Evolutionary conservation across 352 stramenopile species (phyloP).

Genomic region (Pythium myriotylum): DNA sequence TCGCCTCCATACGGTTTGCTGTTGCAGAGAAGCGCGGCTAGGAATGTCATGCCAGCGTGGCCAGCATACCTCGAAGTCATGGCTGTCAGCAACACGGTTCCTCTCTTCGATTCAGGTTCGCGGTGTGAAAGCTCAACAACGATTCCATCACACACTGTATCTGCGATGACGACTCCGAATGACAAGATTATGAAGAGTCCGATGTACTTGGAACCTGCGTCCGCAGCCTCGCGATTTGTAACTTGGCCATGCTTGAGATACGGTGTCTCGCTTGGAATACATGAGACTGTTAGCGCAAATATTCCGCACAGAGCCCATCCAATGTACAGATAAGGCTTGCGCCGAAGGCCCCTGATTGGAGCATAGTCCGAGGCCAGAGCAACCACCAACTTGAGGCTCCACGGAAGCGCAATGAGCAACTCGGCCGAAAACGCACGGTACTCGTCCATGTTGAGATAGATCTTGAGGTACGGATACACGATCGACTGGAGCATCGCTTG

Average conservation of each 20-base stretch:
- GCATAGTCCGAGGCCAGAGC: constrained; percentile 56
- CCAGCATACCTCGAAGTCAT: constrained; percentile 41
- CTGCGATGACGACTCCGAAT: constrained; percentile 51
- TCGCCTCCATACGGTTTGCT: constrained; percentile 49
- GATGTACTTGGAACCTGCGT: constrained; percentile 46
- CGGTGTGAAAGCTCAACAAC: constrained; percentile 49
- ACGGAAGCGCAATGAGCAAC: constrained; percentile 56
- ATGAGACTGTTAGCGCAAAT: constrained; percentile 44
- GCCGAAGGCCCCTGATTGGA: constrained; percentile 41
- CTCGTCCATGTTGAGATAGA: constrained; percentile 75
- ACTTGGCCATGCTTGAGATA: constrained; percentile 43
- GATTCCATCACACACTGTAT: constrained; percentile 47
- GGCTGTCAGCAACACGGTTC: constrained; percentile 35
- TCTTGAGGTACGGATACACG: constrained; percentile 71
- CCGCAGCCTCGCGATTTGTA: constrained; percentile 38
- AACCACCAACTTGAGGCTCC: constrained; percentile 57
- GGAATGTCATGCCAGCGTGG: constrained; percentile 44
- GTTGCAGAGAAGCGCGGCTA: constrained; percentile 59
- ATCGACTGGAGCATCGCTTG: constrained; percentile 61
- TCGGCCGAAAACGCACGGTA: constrained; percentile 59
- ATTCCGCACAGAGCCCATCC: constrained; percentile 54
- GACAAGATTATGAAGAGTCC: constrained; percentile 51
- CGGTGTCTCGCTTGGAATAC: constrained; percentile 36
- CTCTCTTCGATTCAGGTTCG: constrained; percentile 12
- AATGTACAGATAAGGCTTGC: constrained; percentile 53